Evolutionary conservation across 148 eudicot genomes (phyloP).

Genomic region (Dysphania ambrosioides): DNA sequence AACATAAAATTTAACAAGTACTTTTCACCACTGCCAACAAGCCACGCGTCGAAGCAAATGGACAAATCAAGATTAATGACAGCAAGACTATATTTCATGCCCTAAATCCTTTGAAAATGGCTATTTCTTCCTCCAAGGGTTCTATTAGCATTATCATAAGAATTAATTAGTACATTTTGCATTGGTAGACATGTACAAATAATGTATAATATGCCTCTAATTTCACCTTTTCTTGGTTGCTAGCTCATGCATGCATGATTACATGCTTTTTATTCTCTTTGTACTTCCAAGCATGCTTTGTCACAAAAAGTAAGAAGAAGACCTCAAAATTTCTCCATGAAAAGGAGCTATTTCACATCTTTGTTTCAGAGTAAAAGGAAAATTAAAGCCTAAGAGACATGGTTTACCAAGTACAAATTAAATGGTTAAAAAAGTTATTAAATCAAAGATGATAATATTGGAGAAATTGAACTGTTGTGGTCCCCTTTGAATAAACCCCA

Average conservation of each 20-base stretch:
- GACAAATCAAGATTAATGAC: slow-evolving; percentile 13
- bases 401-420: slow-evolving; percentile 13
- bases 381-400: not conserved
- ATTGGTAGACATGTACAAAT: slow-evolving; percentile 12
- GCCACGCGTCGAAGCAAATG: not conserved
- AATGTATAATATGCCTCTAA: slow-evolving; percentile 9
- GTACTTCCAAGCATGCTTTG: slow-evolving; percentile 13
- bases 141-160: too few relatives aligned
- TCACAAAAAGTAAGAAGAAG: not conserved
- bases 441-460: slow-evolving; percentile 8
- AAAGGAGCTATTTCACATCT: slow-evolving; percentile 6
- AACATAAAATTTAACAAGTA: not conserved
- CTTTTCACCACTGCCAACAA: not conserved
- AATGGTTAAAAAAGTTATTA: slow-evolving; percentile 6
- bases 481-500: slow-evolving; percentile 16
- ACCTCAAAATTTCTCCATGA: not conserved
- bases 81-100: not conserved
- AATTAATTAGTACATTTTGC: slow-evolving; percentile 5
- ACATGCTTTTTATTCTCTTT: not conserved
- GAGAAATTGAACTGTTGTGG: not conserved
- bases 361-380: not conserved
- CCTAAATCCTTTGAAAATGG: slow-evolving; percentile 1
- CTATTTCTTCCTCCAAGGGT: slow-evolving; percentile 15
- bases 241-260: too few relatives aligned
- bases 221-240: not conserved